phyloP scores from a whole-genome alignment of 1,284 basidiomycete species.

The Malassezia obtusa region DNA sequence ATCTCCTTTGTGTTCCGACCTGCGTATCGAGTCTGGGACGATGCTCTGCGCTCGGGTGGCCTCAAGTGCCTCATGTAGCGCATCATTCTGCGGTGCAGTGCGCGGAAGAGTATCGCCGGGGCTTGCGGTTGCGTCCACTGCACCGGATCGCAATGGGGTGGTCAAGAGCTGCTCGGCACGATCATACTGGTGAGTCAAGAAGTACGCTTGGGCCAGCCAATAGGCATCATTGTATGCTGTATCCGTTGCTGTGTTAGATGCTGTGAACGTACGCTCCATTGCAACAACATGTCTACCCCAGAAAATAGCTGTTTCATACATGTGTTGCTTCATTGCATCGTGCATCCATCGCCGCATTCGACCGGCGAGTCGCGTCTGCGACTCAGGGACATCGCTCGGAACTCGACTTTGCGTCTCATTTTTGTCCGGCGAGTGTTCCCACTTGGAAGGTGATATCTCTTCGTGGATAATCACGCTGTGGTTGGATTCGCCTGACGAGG shows the following conservation, averaged over 20 bases:
- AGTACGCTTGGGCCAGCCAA: conserved; percentile 95
- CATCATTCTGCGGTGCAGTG: conserved; percentile 22
- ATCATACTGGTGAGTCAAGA: conserved; percentile 85
- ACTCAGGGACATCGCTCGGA: neutral
- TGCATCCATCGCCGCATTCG: conserved; percentile 94
- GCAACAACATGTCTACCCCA: conserved; percentile 95
- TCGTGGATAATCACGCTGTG: conserved; percentile 15
- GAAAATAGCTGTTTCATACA: conserved; percentile 93
- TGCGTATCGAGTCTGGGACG: conserved; percentile 27
- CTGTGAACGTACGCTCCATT: conserved; percentile 64
- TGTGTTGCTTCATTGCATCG: conserved; percentile 92
- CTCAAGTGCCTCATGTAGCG: conserved; percentile 24
- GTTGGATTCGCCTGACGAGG: conserved; percentile 8
- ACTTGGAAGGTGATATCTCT: neutral
- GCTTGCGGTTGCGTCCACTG: conserved; percentile 15
- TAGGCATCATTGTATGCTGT: conserved; percentile 64
- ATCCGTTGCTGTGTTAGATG: conserved; percentile 15
- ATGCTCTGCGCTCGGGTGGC: conserved; percentile 24
- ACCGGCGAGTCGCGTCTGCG: conserved; percentile 15
- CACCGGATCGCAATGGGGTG: conserved; percentile 57
- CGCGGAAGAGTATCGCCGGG: neutral
- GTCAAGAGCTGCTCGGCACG: conserved; percentile 84
- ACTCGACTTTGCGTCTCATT: neutral
- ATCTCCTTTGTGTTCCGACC: neutral
- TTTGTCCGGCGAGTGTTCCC: neutral